phyloP scores from a whole-genome alignment of 148 eudicot species.

The Camellia sinensis region DNA sequence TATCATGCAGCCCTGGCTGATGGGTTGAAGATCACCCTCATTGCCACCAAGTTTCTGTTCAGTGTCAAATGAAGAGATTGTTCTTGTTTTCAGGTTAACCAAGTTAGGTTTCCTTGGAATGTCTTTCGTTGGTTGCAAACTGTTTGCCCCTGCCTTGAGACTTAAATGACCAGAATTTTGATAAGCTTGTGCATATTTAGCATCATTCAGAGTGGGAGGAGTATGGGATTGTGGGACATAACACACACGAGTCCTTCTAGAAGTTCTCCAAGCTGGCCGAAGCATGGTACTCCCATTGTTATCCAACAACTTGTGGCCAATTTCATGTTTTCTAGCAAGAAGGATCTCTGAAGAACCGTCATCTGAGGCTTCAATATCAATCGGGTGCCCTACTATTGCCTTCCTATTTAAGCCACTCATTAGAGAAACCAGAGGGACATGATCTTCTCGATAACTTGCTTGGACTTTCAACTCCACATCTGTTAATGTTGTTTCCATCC shows the following conservation, averaged over 20 bases:
- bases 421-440: conserved; percentile 40
- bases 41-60: neutral
- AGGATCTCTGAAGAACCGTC: conserved; percentile 7
- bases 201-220: conserved; percentile 9
- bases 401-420: conserved; percentile 25
- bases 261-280: conserved; percentile 22
- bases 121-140: neutral
- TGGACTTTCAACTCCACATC: conserved; percentile 32
- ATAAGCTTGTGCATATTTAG: neutral
- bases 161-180: conserved; percentile 1
- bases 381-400: conserved; percentile 36
- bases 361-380: conserved; percentile 25
- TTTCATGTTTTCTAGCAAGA: neutral
- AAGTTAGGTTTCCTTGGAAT: neutral
- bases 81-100: conserved; percentile 5
- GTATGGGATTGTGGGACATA: neutral
- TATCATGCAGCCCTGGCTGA: neutral
- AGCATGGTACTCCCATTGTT: neutral
- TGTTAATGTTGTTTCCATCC: conserved; percentile 13
- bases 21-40: neutral
- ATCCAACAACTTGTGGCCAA: neutral
- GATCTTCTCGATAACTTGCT: conserved; percentile 20
- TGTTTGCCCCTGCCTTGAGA: neutral
- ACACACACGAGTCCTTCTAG: conserved; percentile 34
- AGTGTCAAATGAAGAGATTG: neutral